These are phyloP conservation scores for Dactylellina leptospora DNA, from an alignment of 2,329 filamentous ascomycete species.

Conservation along the genomic window DNA sequence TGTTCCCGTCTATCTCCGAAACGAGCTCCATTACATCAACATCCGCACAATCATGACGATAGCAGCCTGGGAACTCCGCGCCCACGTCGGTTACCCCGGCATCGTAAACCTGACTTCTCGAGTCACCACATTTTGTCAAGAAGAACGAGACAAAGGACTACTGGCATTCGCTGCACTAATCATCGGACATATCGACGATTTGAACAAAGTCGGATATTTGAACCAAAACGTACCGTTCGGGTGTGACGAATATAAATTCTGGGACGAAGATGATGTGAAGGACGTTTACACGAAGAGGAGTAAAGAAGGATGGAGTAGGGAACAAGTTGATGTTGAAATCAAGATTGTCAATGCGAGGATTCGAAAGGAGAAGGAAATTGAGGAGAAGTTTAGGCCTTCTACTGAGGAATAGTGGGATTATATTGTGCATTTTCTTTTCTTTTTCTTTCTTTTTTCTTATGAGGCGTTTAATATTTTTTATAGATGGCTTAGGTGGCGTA, in stretches of 20 bases:
- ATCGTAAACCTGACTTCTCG: not conserved
- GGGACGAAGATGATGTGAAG: conserved; percentile 33
- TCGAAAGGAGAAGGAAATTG: not conserved
- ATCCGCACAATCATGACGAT: conserved; percentile 43
- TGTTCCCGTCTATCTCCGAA: conserved; percentile 30
- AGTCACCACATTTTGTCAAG: conserved; percentile 5
- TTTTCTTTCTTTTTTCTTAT: not conserved
- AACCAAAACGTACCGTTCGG: conserved; percentile 5
- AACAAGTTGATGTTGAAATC: conserved; percentile 8
- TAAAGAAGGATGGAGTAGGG: not conserved
- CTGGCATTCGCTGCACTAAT: conserved; percentile 27
- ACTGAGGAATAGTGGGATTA: not conserved
- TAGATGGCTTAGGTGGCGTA: no score
- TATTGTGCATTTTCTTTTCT: no score
- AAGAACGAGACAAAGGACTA: conserved; percentile 17
- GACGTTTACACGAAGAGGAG: conserved; percentile 20
- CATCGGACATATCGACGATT: not conserved
- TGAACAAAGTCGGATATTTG: conserved; percentile 10
- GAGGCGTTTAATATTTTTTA: not conserved
- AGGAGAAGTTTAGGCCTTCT: conserved; percentile 21
- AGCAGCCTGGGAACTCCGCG: conserved; percentile 32
- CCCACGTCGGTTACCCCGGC: conserved; percentile 6
- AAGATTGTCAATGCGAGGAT: conserved; percentile 17
- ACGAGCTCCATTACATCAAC: conserved; percentile 50
- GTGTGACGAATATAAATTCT: conserved; percentile 48